Percentiles rank a stretch among this genome's conserved stretches.
Evolutionary conservation across 2,329 filamentous ascomycete genomes (phyloP).

Genomic region (Xylariaceae sp.): DNA sequence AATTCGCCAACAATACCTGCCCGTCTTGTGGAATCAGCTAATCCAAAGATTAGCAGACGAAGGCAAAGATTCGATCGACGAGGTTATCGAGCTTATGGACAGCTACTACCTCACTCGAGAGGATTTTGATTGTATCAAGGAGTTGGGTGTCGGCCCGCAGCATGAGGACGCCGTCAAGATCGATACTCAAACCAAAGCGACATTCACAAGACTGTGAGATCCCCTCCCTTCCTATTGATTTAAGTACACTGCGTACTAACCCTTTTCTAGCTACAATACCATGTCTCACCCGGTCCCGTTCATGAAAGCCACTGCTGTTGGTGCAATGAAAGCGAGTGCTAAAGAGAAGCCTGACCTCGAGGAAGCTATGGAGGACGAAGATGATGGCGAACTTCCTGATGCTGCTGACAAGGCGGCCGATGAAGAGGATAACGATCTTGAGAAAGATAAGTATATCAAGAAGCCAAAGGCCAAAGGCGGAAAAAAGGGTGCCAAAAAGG

Average conservation of each 20-base stretch:
- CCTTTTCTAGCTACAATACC: conserved; percentile 66
- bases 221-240: neutral
- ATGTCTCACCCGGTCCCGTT: conserved; percentile 88
- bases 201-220: conserved; percentile 83
- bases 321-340: conserved; percentile 65
- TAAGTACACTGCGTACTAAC: conserved; percentile 15
- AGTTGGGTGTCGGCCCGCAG: conserved; percentile 85
- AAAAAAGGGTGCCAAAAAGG: conserved; percentile 48
- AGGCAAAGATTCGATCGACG: conserved; percentile 75
- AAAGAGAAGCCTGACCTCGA: conserved; percentile 88
- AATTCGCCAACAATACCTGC: conserved; percentile 90
- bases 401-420: conserved; percentile 59
- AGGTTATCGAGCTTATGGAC: conserved; percentile 94
- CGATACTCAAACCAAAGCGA: conserved; percentile 78
- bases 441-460: conserved; percentile 96
- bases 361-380: conserved; percentile 91
- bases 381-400: conserved; percentile 62
- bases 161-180: conserved; percentile 71
- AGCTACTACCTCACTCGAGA: conserved; percentile 93
- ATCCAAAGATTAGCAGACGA: conserved; percentile 70
- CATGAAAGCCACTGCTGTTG: conserved; percentile 82
- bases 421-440: conserved; percentile 70
- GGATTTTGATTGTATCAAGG: conserved; percentile 88
- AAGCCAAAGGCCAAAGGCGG: conserved; percentile 69
- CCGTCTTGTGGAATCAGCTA: conserved; percentile 77